Evolutionary conservation across 2,329 filamentous ascomycete species (phyloP).

Genomic region (Cladosporium oxysporum): DNA sequence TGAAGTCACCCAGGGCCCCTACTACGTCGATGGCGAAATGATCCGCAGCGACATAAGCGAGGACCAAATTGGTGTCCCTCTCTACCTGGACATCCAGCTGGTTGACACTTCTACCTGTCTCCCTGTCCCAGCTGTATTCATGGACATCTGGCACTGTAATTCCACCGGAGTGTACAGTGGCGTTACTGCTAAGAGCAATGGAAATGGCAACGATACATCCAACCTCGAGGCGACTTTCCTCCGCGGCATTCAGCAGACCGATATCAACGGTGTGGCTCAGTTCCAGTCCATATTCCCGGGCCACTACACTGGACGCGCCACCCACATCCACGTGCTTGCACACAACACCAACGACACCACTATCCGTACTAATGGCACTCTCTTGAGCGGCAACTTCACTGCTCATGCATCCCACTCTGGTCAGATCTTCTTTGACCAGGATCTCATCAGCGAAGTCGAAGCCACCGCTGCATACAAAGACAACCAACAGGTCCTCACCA

Average conservation of each 20-base stretch:
- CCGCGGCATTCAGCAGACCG: constrained; percentile 43
- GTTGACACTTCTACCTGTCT: constrained; percentile 46
- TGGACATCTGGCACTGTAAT: constrained; percentile 51
- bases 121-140: constrained; percentile 42
- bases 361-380: constrained; percentile 51
- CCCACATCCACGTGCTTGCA: constrained; percentile 43
- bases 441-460: constrained; percentile 56
- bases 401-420: constrained; percentile 58
- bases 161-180: constrained; percentile 49
- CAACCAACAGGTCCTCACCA: constrained; percentile 46
- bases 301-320: constrained; percentile 44
- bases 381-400: constrained; percentile 55
- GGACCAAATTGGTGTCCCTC: constrained; percentile 41
- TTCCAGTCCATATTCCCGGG: constrained; percentile 46
- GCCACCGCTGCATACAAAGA: constrained; percentile 45
- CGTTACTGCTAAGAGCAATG: constrained; percentile 30
- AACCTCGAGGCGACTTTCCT: constrained; percentile 38
- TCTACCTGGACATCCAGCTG: constrained; percentile 47
- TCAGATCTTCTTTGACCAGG: constrained; percentile 64
- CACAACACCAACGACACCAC: constrained; percentile 38
- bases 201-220: not conserved
- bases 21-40: constrained; percentile 39
- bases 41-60: constrained; percentile 44
- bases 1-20: constrained; percentile 29
- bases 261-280: constrained; percentile 37